These are phyloP conservation scores for Monilinia fructicola DNA, from an alignment of 2,329 filamentous ascomycete species.

Conservation along the genomic window DNA sequence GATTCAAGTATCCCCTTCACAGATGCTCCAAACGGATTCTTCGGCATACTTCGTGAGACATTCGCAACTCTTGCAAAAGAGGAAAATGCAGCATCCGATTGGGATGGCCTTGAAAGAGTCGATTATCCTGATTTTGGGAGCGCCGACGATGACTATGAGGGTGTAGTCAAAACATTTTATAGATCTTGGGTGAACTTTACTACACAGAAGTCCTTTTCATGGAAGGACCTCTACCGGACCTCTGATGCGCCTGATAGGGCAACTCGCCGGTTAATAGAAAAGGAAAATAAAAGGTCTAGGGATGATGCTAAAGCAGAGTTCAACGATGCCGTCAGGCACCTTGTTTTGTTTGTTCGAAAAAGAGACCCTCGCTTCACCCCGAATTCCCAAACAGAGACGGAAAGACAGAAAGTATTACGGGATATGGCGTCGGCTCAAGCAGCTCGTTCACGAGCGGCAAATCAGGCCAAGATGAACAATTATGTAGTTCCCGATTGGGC, in stretches of 20 bases:
- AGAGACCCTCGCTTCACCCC: slow-evolving; percentile 82
- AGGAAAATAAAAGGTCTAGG: slow-evolving; percentile 83
- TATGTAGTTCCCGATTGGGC: slow-evolving; percentile 75
- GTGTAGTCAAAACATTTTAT: slow-evolving; percentile 79
- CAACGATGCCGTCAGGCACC: slow-evolving; percentile 84
- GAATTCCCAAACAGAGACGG: slow-evolving; percentile 73
- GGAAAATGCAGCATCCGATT: slow-evolving; percentile 72
- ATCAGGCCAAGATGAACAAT: slow-evolving; percentile 70
- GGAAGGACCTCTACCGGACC: slow-evolving; percentile 82
- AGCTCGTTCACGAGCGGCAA: slow-evolving; percentile 75
- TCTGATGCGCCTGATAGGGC: slow-evolving; percentile 86
- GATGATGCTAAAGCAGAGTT: slow-evolving; percentile 85
- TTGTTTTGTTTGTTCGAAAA: slow-evolving; percentile 87
- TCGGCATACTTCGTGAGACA: slow-evolving; percentile 70
- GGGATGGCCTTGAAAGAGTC: slow-evolving; percentile 58
- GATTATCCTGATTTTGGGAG: slow-evolving; percentile 83
- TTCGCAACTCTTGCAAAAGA: slow-evolving; percentile 81
- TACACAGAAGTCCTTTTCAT: slow-evolving; percentile 82
- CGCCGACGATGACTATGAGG: slow-evolving; percentile 72
- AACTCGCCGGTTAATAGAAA: slow-evolving; percentile 83
- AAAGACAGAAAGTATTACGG: slow-evolving; percentile 75
- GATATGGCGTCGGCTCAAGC: slow-evolving; percentile 82
- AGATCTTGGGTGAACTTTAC: slow-evolving; percentile 75
- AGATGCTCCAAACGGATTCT: slow-evolving; percentile 81
- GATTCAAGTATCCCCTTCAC: slow-evolving; percentile 75